Evolutionary conservation across 768 basidiomycete genomes (phyloP), one percentile per base, ranked within the genome.

Genomic region (Boletus tomentosulus): DNA sequence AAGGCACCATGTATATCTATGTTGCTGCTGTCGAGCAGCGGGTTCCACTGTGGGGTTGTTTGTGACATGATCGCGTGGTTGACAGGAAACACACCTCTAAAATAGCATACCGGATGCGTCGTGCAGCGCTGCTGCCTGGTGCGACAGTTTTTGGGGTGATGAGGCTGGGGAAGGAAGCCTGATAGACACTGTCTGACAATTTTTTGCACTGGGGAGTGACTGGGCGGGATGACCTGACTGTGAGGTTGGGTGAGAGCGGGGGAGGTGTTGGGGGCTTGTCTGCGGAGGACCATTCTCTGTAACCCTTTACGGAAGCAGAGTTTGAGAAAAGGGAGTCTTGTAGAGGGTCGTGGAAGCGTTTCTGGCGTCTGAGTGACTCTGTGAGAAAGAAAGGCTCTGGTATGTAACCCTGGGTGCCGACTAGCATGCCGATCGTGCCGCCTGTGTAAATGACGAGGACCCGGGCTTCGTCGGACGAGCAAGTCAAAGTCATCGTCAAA

Each of bases 391-490:
- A 86, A 0, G 91, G 91, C 64, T 94, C 92, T 12, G 92, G 89
- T 22, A 88, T 85, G 65, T 89, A 90, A 57, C 88, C 87, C 55
- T 83, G 80, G 33, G 84, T 75, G 33, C 86, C 84, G 34, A 88
- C 78, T 43, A 92, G 83, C 89, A 92, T 92, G 16, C 89, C 90
- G 59, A 95, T 92, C 0, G 92, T 95, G 15, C 92, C 92, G 64
- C 81, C 92, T 34, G 92, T 93, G 74, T 93, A 93, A 28, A 94
- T 86, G 54, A 94, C 77, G 49, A 93, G 84, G n/a, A 94, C 89
- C 50, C 81, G 78, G 11, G 89, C 83, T 63, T 93, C 90, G 57
- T 88, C 83, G 19, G 79, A 70, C 47, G 77, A 74, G 43, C 19
- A n/a, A 3, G 38, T 9, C n/a, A 74, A 12, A 10, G 37, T 10